These are phyloP conservation scores for Planoprotostelium fungivorum DNA, from an alignment of 78 protist genomes.

Conservation along the genomic window DNA sequence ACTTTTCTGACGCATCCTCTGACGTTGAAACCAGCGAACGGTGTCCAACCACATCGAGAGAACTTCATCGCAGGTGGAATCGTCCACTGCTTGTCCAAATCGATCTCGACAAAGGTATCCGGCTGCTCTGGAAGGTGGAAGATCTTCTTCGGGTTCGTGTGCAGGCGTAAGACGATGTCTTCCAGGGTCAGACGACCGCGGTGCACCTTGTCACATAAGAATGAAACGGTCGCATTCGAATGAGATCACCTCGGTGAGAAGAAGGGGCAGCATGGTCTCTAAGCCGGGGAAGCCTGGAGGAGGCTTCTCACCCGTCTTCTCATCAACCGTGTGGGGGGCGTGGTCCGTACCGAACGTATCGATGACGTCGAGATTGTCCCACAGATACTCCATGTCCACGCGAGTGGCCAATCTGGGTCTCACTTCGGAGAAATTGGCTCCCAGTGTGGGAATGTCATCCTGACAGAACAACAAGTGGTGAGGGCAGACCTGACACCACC, in stretches of 20 bases:
- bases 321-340: constrained; percentile 69
- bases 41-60: constrained; percentile 59
- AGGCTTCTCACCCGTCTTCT: constrained; percentile 42
- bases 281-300: constrained; percentile 79
- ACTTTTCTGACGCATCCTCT: constrained; percentile 50
- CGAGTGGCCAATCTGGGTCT: constrained; percentile 47
- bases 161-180: constrained; percentile 27
- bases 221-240: not conserved
- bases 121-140: constrained; percentile 58
- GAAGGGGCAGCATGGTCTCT: constrained; percentile 59
- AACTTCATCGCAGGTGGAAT: constrained; percentile 18
- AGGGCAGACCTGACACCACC: constrained; percentile 18
- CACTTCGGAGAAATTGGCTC: constrained; percentile 26
- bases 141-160: constrained; percentile 45
- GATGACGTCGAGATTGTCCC: constrained; percentile 71
- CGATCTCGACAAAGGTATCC: constrained; percentile 61
- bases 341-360: constrained; percentile 74
- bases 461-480: constrained; percentile 33
- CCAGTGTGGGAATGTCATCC: constrained; percentile 47
- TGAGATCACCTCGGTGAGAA: constrained; percentile 34
- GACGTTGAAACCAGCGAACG: constrained; percentile 48
- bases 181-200: constrained; percentile 62
- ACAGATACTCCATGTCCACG: constrained; percentile 55
- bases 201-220: constrained; percentile 8
- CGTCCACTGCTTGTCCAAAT: constrained; percentile 58